These are phyloP conservation scores for Fomitopsis palustris DNA, from an alignment of 1,284 basidiomycete species.

Conservation along the genomic window DNA sequence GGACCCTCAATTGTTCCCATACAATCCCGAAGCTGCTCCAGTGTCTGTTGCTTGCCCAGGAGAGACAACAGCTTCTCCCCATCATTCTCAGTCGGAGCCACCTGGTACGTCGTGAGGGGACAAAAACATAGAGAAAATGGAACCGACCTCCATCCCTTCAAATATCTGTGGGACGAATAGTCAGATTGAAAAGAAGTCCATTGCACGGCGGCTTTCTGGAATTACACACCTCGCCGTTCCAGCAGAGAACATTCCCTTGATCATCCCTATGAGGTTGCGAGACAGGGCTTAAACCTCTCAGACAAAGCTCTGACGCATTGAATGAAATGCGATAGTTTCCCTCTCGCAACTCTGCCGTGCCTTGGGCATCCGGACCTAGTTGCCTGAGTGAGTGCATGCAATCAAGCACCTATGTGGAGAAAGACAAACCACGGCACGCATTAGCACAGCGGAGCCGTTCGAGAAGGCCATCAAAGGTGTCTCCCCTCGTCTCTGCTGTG, in stretches of 20 bases:
- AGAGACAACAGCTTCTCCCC: slow-evolving; percentile 62
- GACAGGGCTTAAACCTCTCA: slow-evolving; percentile 63
- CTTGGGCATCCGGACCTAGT: slow-evolving; percentile 64
- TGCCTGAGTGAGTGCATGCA: neutral
- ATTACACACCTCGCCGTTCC: slow-evolving; percentile 82
- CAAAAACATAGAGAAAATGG: neutral
- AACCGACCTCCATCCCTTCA: slow-evolving; percentile 62
- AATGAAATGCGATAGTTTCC: slow-evolving; percentile 42
- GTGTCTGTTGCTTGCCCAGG: slow-evolving; percentile 38
- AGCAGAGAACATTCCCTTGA: slow-evolving; percentile 68
- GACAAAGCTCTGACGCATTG: slow-evolving; percentile 75
- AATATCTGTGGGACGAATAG: slow-evolving; percentile 56
- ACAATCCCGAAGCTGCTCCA: slow-evolving; percentile 44
- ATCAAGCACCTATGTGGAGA: too few relatives aligned
- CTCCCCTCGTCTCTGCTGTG: slow-evolving; percentile 5
- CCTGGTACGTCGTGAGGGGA: slow-evolving; percentile 27
- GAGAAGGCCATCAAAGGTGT: slow-evolving; percentile 26
- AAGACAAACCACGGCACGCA: slow-evolving; percentile 42
- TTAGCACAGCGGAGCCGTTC: slow-evolving; percentile 40
- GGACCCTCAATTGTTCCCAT: slow-evolving; percentile 81
- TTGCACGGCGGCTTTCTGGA: too few relatives aligned
- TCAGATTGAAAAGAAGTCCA: too few relatives aligned
- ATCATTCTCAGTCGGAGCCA: slow-evolving; percentile 69
- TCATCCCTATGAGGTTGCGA: slow-evolving; percentile 67
- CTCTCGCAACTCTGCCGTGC: slow-evolving; percentile 16